Base-by-base conservation (phyloP, 2,329 filamentous ascomycete species). In the Trichophyton schoenleinii region DNA sequence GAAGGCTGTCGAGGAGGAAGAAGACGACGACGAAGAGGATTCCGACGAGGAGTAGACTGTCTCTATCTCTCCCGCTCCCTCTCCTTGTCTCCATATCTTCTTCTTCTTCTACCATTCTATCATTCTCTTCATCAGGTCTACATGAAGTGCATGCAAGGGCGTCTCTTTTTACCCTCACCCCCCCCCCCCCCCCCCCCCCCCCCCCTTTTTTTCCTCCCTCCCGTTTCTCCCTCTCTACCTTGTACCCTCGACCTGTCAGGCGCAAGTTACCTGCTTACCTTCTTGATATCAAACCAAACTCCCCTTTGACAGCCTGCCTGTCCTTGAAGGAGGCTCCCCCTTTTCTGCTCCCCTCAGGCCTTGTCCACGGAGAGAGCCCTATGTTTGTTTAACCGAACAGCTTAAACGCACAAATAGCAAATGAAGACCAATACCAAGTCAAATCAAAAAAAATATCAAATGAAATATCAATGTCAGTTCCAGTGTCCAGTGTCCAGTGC, bases 1-100 rank as follows among this genome's bases (percentile, higher is more conserved):
- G 73, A 67, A 71, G 15, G 68, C 71, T 31, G 72, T 74, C 63
- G 73, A 78, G 60, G 74, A 73, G 57, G 72, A 72, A 20, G 70
- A 70, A 57, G 68, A 71, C 61, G 69, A 70, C 18, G 68, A 76
- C 20, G 73, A 57, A 18, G 48, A 52, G 20, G 48, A 52, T 8
- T 52, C 48, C 28, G 48, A 52, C 22, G 48, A 52, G 7, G 48
- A 52, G 48, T 52, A 52, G 28, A 52, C 22, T 3, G 5, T 28
- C 48, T 25, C 48, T 25, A 8, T 15, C 38, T 13, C 38, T 41
- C 18, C 18, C 18, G 18, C 18, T 18, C 18, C 18, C 36, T 22
- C 22, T 22, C 38, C 38, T 41, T 41, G 38, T 41, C 38, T 41
- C 6, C 25, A 4, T 28, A 28, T 28, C 25, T 28, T 28, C 25